phyloP scores from a whole-genome alignment of 1,139 yeast species.

The Taphrina confusa region DNA sequence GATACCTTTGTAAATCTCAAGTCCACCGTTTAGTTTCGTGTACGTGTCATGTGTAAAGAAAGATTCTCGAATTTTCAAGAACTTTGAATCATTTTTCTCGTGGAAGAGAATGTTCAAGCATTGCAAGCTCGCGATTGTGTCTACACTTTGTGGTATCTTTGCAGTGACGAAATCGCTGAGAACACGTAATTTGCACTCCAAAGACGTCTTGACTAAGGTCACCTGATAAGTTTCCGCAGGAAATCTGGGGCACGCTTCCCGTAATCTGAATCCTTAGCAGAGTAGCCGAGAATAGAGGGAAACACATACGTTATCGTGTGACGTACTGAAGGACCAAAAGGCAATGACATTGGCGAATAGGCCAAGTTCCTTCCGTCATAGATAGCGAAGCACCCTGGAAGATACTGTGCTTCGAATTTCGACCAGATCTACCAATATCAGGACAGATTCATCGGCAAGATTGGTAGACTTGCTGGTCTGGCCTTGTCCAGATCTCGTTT shows the following conservation, averaged over 20 bases:
- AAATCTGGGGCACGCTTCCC: slow-evolving; percentile 17
- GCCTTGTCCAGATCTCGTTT: slow-evolving; percentile 12
- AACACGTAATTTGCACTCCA: slow-evolving; percentile 32
- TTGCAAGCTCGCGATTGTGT: slow-evolving; percentile 34
- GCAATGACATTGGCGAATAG: slow-evolving; percentile 21
- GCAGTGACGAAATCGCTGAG: slow-evolving; percentile 35
- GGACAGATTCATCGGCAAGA: not conserved
- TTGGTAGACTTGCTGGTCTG: slow-evolving; percentile 1
- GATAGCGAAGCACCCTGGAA: slow-evolving; percentile 1
- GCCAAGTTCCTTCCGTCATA: slow-evolving; percentile 31
- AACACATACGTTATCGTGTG: slow-evolving; percentile 8
- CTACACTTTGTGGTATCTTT: slow-evolving; percentile 32
- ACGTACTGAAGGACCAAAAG: slow-evolving; percentile 18
- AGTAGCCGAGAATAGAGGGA: not conserved
- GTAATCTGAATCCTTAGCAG: not conserved
- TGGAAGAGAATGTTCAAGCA: slow-evolving; percentile 38
- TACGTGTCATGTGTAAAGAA: slow-evolving; percentile 31
- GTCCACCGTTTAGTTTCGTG: slow-evolving; percentile 36
- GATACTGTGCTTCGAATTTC: slow-evolving; percentile 16
- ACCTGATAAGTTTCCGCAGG: slow-evolving; percentile 22
- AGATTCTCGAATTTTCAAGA: slow-evolving; percentile 34
- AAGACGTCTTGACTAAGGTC: slow-evolving; percentile 27
- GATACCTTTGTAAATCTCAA: slow-evolving; percentile 38
- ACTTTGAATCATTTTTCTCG: slow-evolving; percentile 34
- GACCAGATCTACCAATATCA: slow-evolving; percentile 19